Percentiles rank a stretch among this genome's conserved stretches.
Evolutionary conservation across 1,284 basidiomycete species (phyloP).

Genomic region (Pyrrhoderma noxium): DNA sequence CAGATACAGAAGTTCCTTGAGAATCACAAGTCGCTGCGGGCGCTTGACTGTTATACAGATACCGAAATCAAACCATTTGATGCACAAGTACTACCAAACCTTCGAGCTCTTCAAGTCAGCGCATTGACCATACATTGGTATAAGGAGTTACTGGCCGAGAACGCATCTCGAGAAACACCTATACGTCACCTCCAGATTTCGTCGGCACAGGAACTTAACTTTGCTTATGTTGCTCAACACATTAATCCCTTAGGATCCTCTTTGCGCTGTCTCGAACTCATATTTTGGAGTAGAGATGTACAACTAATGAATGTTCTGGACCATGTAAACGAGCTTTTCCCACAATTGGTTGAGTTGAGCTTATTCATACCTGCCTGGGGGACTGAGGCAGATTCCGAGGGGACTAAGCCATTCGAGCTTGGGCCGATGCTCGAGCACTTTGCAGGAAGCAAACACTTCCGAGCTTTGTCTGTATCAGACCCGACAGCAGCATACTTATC

Average conservation of each 20-base stretch:
- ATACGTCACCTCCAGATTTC: slow-evolving; percentile 12
- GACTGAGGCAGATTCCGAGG: neutral
- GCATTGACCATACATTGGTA: slow-evolving; percentile 13
- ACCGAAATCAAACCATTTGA: slow-evolving; percentile 3
- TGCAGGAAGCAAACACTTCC: slow-evolving; percentile 3
- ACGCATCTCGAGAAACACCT: neutral
- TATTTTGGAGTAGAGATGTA: slow-evolving; percentile 13
- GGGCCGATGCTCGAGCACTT: slow-evolving; percentile 8
- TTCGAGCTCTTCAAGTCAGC: slow-evolving; percentile 11
- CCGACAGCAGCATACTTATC: neutral
- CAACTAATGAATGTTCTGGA: neutral
- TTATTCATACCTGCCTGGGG: slow-evolving; percentile 10
- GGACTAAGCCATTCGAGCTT: slow-evolving; percentile 2
- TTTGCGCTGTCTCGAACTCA: slow-evolving; percentile 12
- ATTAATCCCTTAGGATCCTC: slow-evolving; percentile 1
- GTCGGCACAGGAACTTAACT: slow-evolving; percentile 6
- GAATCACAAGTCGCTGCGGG: slow-evolving; percentile 1
- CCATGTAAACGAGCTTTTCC: slow-evolving; percentile 5
- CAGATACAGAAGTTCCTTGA: slow-evolving; percentile 4
- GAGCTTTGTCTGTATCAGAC: slow-evolving; percentile 10
- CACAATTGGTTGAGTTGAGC: slow-evolving; percentile 11
- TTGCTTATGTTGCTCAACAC: neutral
- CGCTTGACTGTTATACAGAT: slow-evolving; percentile 11
- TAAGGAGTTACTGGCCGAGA: neutral
- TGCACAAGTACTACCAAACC: slow-evolving; percentile 2